Base-by-base conservation (phyloP, 2,329 filamentous ascomycete genomes). In the Acrocalymma vagum region DNA sequence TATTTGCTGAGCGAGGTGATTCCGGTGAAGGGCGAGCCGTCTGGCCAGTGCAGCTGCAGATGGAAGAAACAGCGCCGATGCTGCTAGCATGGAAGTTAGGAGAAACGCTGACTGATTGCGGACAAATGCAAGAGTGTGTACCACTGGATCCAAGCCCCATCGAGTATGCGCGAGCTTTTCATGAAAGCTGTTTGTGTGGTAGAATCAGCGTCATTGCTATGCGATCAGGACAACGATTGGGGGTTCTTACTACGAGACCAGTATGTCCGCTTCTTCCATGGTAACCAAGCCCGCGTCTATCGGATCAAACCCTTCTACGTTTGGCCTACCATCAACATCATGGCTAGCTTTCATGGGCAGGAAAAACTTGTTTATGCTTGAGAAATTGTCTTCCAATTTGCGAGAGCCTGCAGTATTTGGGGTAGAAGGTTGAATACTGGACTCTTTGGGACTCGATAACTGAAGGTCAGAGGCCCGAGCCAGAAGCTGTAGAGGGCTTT, bases 401-500 rank as follows among this genome's bases (percentile, higher is more conserved):
- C n/a, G n/a, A n/a, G n/a, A n/a, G n/a, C n/a, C n/a, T n/a, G n/a
- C n/a, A n/a, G n/a, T n/a, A 35, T 54, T 55, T 2, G 66, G 63
- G 16, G 62, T 64, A 5, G 63, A 59, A 23, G 48, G 42, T 20
- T 48, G 59, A 30, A 49, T 44, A 16, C 62, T 59, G 36, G 37
- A 51, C 33, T 35, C 54, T 37, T 36, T 62, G 44, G 40, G 62
- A 13, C 67, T 77, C 16, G 77, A 79, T n/a, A 81, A 73, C 42
- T 81, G 80, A 25, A 87, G 76, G 65, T 88, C 85, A 0, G 87
- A 90, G 1, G 86, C 87, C 21, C 86, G 79, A 3, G 87, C 87
- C 22, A 90, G 81, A 11, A 90, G 72, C 63, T 90, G 86, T 5
- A 90, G 71, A 0, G 86, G 86, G 46, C 90, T 90, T 58, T 90